phyloP scores from a whole-genome alignment of 306 rosid genomes.

The Morella rubra region DNA sequence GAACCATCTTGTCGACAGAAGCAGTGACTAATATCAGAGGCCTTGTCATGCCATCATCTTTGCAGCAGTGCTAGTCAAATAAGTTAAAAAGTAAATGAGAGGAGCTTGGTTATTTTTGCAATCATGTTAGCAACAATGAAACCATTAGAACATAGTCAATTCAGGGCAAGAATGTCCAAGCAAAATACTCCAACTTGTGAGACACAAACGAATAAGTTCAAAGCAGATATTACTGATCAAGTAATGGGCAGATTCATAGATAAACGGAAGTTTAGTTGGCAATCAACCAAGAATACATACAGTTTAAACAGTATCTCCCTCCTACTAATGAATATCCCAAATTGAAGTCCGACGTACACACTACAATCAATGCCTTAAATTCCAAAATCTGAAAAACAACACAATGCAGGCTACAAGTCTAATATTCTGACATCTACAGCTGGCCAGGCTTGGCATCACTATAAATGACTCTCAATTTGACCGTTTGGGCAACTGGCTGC shows the following conservation, averaged over 20 bases:
- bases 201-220: neutral
- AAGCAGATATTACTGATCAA: neutral
- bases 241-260: neutral
- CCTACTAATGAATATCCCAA: neutral
- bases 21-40: conserved; percentile 79
- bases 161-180: neutral
- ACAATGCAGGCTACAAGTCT: neutral
- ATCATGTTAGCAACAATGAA: neutral
- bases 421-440: neutral
- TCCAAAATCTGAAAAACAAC: no score
- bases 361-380: neutral
- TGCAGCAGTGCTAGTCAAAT: conserved; percentile 60
- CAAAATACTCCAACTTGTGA: neutral
- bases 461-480: neutral
- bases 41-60: conserved; percentile 58
- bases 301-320: neutral
- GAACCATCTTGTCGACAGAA: conserved; percentile 76
- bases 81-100: neutral
- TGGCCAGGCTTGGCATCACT: neutral
- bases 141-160: neutral
- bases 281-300: neutral
- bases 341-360: neutral
- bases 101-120: neutral
- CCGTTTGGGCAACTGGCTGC: neutral
- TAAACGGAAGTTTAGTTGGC: no score